A percentile compares a stretch with the other conserved stretches of the same genome.
Evolutionary conservation across 1,139 yeast genomes (phyloP).

Genomic region (Suhomyces bribrorum): DNA sequence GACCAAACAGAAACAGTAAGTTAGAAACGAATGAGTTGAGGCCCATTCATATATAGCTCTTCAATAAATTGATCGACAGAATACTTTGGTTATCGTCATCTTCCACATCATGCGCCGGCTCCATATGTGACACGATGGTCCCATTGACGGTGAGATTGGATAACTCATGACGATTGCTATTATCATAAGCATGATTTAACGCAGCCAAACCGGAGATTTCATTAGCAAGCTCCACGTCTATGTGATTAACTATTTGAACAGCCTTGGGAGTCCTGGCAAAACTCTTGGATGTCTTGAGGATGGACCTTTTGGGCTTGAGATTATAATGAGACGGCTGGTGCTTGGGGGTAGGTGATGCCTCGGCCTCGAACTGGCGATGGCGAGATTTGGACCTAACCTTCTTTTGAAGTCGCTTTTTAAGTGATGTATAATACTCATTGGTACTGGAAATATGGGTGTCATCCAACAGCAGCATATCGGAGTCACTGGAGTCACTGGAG

Average conservation of each 20-base stretch:
- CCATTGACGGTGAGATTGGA: slow-evolving; percentile 16
- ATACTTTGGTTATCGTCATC: slow-evolving; percentile 13
- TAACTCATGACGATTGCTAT: slow-evolving; percentile 7
- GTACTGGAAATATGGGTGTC: slow-evolving; percentile 22
- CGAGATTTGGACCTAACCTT: slow-evolving; percentile 12
- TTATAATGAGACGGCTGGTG: slow-evolving; percentile 47
- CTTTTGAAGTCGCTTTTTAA: slow-evolving; percentile 19
- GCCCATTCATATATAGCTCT: slow-evolving; percentile 12
- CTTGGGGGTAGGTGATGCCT: slow-evolving; percentile 44
- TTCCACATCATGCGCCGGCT: slow-evolving; percentile 1
- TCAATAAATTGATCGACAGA: slow-evolving; percentile 15
- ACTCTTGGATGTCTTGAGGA: slow-evolving; percentile 29
- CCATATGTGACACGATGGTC: slow-evolving; percentile 10
- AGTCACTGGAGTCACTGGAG: slow-evolving; percentile 30
- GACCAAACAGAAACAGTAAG: too few relatives aligned
- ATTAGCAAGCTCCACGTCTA: slow-evolving; percentile 5
- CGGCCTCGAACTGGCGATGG: slow-evolving; percentile 11
- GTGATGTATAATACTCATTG: slow-evolving; percentile 27
- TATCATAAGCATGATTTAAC: slow-evolving; percentile 18
- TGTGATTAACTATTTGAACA: neutral
- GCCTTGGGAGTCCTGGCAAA: neutral
- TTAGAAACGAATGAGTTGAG: too few relatives aligned
- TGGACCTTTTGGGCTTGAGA: slow-evolving; percentile 44
- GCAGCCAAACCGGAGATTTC: slow-evolving; percentile 18
- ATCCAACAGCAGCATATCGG: slow-evolving; percentile 24